phyloP scores from a whole-genome alignment of 768 basidiomycete species.

The Porphyrellus cyaneotinctus region DNA sequence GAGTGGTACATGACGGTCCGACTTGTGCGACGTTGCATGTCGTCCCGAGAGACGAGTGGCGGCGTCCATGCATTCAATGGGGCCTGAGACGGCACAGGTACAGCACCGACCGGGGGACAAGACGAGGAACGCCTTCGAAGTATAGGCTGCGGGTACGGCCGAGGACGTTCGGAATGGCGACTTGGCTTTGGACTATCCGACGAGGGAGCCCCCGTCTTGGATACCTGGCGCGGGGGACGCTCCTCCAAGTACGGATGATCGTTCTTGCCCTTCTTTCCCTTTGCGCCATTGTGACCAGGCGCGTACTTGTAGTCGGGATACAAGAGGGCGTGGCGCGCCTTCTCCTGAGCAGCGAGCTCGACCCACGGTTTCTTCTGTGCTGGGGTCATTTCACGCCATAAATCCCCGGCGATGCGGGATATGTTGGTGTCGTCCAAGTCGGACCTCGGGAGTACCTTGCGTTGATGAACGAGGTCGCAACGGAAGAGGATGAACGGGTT shows the following conservation, averaged over 20 bases:
- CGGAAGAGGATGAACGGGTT: constrained; percentile 83
- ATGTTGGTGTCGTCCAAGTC: constrained; percentile 69
- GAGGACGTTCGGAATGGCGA: constrained; percentile 16
- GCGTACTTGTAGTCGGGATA: constrained; percentile 45
- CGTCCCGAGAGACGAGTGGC: constrained; percentile 26
- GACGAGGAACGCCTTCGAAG: constrained; percentile 38
- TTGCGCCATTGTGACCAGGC: constrained; percentile 25
- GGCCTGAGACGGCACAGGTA: constrained; percentile 22
- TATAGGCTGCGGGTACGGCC: constrained; percentile 22
- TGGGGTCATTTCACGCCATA: constrained; percentile 58
- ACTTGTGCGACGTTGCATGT: constrained; percentile 35
- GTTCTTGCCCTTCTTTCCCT: constrained; percentile 19
- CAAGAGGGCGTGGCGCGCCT: constrained; percentile 36
- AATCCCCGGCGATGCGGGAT: constrained; percentile 57
- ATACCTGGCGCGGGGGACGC: constrained; percentile 11
- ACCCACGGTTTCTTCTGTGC: constrained; percentile 48
- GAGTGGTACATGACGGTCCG: constrained; percentile 34
- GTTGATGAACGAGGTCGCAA: constrained; percentile 64
- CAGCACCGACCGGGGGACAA: constrained; percentile 37
- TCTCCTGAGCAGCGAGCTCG: constrained; percentile 47
- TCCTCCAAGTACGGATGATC: constrained; percentile 7
- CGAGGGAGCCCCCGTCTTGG: background rate
- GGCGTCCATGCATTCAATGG: constrained; percentile 18
- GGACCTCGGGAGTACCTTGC: constrained; percentile 48
- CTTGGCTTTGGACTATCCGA: constrained; percentile 1